Conservation (phyloP, 768 basidiomycete species). For the Lentinus brumalis region DNA sequence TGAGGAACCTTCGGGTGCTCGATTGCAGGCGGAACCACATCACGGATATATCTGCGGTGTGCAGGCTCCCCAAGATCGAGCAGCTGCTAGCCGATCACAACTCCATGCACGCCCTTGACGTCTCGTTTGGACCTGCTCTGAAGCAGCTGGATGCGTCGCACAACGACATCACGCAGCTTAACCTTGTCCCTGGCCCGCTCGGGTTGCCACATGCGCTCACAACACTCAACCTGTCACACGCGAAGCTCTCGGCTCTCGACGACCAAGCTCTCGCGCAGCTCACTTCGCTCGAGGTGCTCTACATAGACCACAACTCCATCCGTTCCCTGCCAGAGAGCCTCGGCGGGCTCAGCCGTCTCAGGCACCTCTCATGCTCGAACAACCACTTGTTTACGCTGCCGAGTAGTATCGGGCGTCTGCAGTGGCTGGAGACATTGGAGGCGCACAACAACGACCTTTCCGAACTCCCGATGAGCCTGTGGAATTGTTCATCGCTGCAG, state of each 20-base stretch:
- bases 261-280: slow-evolving; percentile 73
- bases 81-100: slow-evolving; percentile 82
- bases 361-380: slow-evolving; percentile 84
- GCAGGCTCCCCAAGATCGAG: slow-evolving; percentile 68
- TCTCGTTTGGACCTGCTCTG: slow-evolving; percentile 69
- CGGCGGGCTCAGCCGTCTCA: slow-evolving; percentile 70
- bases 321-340: slow-evolving; percentile 82
- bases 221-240: slow-evolving; percentile 81
- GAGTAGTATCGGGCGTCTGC: slow-evolving; percentile 69
- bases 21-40: slow-evolving; percentile 90
- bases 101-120: slow-evolving; percentile 74
- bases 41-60: slow-evolving; percentile 68
- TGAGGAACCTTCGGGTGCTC: slow-evolving; percentile 65
- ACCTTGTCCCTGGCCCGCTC: slow-evolving; percentile 54
- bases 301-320: slow-evolving; percentile 86
- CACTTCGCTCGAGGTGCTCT: slow-evolving; percentile 66
- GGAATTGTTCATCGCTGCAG: slow-evolving; percentile 77
- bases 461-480: slow-evolving; percentile 73
- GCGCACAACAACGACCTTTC: slow-evolving; percentile 90
- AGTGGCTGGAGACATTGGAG: slow-evolving; percentile 75
- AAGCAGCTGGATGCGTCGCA: slow-evolving; percentile 73
- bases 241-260: slow-evolving; percentile 84
- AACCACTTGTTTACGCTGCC: slow-evolving; percentile 84
- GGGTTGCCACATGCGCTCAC: slow-evolving; percentile 62
- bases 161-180: slow-evolving; percentile 87